Conservation (phyloP, 2,329 filamentous ascomycete genomes). For the Cercospora canescens region DNA sequence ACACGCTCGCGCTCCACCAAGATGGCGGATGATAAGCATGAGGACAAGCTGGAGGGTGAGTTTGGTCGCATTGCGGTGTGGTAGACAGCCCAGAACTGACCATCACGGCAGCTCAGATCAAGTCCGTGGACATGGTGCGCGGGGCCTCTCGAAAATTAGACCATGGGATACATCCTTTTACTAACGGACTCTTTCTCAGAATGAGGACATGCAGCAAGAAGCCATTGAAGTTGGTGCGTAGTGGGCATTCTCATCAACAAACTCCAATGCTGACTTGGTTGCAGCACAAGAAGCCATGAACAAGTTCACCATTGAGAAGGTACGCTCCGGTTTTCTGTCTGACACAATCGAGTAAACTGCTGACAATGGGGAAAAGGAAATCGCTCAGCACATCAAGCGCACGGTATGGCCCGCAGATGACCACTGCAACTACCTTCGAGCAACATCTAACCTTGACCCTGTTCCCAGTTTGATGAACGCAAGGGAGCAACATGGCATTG, state of each 20-base stretch:
- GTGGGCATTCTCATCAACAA: background rate
- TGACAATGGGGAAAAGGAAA: constrained; percentile 63
- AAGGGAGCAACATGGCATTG: constrained; percentile 99
- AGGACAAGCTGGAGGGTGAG: constrained; percentile 70
- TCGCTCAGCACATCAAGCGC: constrained; percentile 93
- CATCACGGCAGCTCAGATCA: constrained; percentile 75
- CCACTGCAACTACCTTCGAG: background rate
- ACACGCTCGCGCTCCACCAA: constrained; percentile 8
- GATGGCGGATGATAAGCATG: constrained; percentile 32
- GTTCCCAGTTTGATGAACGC: constrained; percentile 83
- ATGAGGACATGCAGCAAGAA: constrained; percentile 95
- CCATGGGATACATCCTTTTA: background rate
- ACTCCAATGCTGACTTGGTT: constrained; percentile 16
- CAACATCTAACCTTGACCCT: constrained; percentile 6
- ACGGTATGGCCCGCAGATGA: constrained; percentile 57
- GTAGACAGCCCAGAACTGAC: constrained; percentile 12
- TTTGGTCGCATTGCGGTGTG: constrained; percentile 29
- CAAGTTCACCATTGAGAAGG: constrained; percentile 72
- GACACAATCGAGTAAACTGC: background rate
- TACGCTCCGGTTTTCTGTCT: constrained; percentile 32
- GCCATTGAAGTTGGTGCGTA: constrained; percentile 89
- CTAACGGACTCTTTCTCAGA: constrained; percentile 54
- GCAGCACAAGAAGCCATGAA: constrained; percentile 70
- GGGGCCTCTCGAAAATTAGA: background rate
- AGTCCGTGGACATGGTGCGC: constrained; percentile 96